Base-by-base conservation (phyloP, 2,329 filamentous ascomycete genomes). In the Cladophialophora carrionii region DNA sequence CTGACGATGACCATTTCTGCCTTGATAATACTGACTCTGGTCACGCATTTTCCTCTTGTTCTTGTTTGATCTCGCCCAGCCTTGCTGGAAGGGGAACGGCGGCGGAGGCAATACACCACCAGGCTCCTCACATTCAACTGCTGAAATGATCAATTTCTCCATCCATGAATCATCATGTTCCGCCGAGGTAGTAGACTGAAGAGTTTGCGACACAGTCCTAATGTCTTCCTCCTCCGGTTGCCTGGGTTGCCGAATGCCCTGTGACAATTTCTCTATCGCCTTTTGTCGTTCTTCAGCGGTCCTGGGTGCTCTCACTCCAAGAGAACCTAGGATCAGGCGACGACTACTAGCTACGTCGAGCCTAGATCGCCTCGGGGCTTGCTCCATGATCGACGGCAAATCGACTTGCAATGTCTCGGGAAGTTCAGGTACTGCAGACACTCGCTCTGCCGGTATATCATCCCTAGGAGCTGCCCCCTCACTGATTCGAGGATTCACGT, bases 41-140 rank as follows among this genome's bases (percentile, higher is more conserved):
- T 67, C 67, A n/a, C 67, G 67, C 29, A 52, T 49, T 26, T 58
- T 60, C 3, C 64, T 56, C 43, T 69, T 69, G 53, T 61, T 63
- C 24, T 61, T 66, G 20, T 41, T 29, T 48, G 62, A 73, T 72
- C 71, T 78, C 70, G 74, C 68, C 94, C 93, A 97, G 54, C 90
- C 85, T 76, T 97, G 92, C 17, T 90, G 82, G 75, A 97, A 97
- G 0, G 93, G 93, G 73, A 96, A 97, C 0, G 93, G 91, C 0
- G 94, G 93, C 37, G 90, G 84, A 60, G 85, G 90, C 53, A 96
- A 81, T 34, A 84, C 79, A 46, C 91, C 79, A 4, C 83, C 84
- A 32, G 90, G 84, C n/a, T 90, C 83, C 67, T 87, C 86, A 76
- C 93, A 97, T 75, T 98, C 94, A 0, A 96, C 90, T 24, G 91